These are phyloP conservation scores for Poa annua DNA, from an alignment of 176 grass and related monocot genomes.

Conservation along the genomic window DNA sequence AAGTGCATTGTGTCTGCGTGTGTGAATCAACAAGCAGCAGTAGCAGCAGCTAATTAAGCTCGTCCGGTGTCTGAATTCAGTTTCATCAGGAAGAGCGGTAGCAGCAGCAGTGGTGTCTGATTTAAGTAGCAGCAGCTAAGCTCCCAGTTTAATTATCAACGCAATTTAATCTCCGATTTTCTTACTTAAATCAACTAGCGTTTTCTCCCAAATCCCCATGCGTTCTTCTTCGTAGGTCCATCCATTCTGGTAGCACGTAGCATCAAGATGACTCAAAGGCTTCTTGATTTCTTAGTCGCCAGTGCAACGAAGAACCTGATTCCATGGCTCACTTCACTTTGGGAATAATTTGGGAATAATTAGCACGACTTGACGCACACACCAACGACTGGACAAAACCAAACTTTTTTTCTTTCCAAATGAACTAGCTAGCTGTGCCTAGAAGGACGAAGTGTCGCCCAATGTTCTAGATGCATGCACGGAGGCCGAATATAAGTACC, in stretches of 20 bases:
- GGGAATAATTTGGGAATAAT: slow-evolving; percentile 11
- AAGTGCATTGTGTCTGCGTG: no score
- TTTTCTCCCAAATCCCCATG: neutral
- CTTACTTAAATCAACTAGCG: no score
- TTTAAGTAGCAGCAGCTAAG: no score
- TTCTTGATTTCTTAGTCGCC: neutral
- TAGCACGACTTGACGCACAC: neutral
- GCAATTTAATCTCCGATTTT: no score
- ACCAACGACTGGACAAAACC: slow-evolving; percentile 1
- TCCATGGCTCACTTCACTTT: neutral
- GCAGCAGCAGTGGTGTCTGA: no score
- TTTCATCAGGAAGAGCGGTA: no score
- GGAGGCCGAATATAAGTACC: neutral
- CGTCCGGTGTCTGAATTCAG: no score
- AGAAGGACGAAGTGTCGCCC: slow-evolving; percentile 22
- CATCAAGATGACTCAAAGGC: slow-evolving; percentile 6
- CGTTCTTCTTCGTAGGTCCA: neutral
- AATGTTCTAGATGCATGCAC: slow-evolving; percentile 4
- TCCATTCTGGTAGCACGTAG: neutral
- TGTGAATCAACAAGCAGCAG: no score
- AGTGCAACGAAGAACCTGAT: slow-evolving; percentile 10
- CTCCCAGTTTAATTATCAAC: no score
- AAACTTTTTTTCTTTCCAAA: slow-evolving; percentile 7
- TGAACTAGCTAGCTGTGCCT: slow-evolving; percentile 5
- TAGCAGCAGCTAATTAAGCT: no score